Evolutionary conservation across 352 stramenopile species (phyloP).

Genomic region (Globisporangium apiculatum): DNA sequence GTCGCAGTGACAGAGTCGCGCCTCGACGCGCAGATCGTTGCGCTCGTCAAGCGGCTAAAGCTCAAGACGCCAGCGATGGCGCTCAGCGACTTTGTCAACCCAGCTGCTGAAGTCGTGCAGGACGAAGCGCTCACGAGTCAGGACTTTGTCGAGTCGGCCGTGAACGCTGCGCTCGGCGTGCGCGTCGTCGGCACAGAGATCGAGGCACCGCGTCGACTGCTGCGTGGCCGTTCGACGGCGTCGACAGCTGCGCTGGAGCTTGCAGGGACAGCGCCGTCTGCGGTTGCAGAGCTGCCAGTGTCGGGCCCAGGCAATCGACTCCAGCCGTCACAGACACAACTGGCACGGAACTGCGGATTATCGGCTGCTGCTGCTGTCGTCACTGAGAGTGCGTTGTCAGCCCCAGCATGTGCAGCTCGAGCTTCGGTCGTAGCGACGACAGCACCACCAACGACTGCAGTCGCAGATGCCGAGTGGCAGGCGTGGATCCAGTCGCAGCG

Average conservation of each 20-base stretch:
- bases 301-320: too few species aligned
- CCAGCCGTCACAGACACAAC: too few species aligned
- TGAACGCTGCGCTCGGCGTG: constrained; percentile 35
- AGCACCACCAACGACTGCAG: constrained; percentile 8
- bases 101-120: constrained; percentile 30
- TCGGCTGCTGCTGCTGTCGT: too few species aligned
- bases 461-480: constrained; percentile 35
- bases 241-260: not conserved
- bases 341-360: too few species aligned
- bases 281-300: too few species aligned
- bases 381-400: too few species aligned
- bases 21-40: constrained; percentile 48
- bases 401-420: too few species aligned
- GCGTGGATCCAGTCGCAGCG: constrained; percentile 39
- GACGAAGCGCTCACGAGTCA: constrained; percentile 57
- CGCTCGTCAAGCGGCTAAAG: constrained; percentile 45
- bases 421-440: too few species aligned
- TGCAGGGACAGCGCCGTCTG: not conserved
- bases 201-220: constrained; percentile 19
- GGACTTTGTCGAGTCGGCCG: constrained; percentile 57
- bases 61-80: constrained; percentile 25
- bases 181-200: constrained; percentile 23
- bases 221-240: not conserved
- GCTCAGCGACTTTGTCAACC: constrained; percentile 48
- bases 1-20: constrained; percentile 17